Percentiles rank a stretch among this genome's conserved stretches.
These are phyloP conservation scores for Fraxinus cuspidata DNA, from an alignment of 257 asterid genomes.

Conservation along the genomic window DNA sequence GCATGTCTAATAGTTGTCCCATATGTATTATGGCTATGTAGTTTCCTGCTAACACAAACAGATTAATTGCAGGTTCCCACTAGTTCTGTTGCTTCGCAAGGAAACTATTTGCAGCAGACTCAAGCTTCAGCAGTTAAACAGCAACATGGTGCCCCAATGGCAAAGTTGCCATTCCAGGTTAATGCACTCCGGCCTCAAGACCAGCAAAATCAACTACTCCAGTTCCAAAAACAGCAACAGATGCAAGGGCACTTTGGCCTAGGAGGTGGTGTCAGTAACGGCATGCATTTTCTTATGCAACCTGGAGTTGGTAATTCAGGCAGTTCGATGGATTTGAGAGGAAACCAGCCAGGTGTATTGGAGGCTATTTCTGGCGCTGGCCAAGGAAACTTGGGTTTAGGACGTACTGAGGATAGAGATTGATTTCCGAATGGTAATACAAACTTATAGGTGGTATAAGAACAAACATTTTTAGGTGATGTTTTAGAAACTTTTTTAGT, in stretches of 20 bases:
- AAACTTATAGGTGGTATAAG: not conserved
- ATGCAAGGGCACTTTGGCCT: slow-evolving; percentile 52
- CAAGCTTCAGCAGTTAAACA: slow-evolving; percentile 55
- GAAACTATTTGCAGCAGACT: slow-evolving; percentile 50
- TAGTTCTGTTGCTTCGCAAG: slow-evolving; percentile 54
- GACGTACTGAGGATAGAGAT: slow-evolving; percentile 46
- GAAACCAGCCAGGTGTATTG: slow-evolving; percentile 44
- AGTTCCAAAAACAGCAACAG: slow-evolving; percentile 69
- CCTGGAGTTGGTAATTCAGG: slow-evolving; percentile 55
- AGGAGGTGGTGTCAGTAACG: slow-evolving; percentile 53
- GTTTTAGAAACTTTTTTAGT: not conserved
- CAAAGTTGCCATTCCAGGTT: slow-evolving; percentile 84
- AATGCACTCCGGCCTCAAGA: slow-evolving; percentile 69
- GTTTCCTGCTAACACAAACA: slow-evolving; percentile 27
- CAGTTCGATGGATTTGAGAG: slow-evolving; percentile 54
- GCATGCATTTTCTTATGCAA: slow-evolving; percentile 64
- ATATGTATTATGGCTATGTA: not conserved
- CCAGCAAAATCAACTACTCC: slow-evolving; percentile 70
- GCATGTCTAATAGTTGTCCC: slow-evolving; percentile 28
- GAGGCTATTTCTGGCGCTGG: slow-evolving; percentile 57
- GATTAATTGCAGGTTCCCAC: slow-evolving; percentile 44
- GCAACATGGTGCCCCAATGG: slow-evolving; percentile 49
- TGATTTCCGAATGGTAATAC: slow-evolving; percentile 15
- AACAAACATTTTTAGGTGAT: not conserved
- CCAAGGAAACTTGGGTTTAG: slow-evolving; percentile 55